Base-by-base conservation (phyloP, 2,329 filamentous ascomycete genomes). In the Ophiostoma tasmaniense region DNA sequence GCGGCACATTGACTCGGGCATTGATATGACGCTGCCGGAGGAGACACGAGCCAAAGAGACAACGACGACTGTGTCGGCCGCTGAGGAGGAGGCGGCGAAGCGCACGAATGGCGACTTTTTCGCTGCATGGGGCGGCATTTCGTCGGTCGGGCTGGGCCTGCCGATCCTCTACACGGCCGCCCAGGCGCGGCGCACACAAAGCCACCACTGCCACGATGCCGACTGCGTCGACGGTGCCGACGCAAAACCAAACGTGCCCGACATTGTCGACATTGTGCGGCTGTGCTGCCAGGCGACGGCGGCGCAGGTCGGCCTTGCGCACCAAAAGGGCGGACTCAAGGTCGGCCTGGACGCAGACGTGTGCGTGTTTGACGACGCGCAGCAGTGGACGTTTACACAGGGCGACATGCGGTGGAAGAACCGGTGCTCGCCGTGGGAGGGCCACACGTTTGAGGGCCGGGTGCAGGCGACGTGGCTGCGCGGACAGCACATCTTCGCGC, bases 361-460 rank as follows among this genome's bases (percentile, higher is more conserved):
- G 61, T 95, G 92, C 74, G 89, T 98, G 20, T 97, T 98, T 76
- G 94, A 98, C 76, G 92, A 96, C 72, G 80, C 84, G n/a, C 88
- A 87, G 28, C 84, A 85, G 73, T 99, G 94, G 84, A 84, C 88
- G 30, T 88, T 96, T 67, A 80, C 86, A 70, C 83, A 85, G 22
- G 88, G 85, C 71, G 92, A 92, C 66, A 96, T 99, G 93, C 85
- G 95, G 73, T 99, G 96, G 85, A 89, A 92, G 79, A 97, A 97
- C 79, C 92, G 92, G 76, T 93, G 92, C 81, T 93, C 89, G 69
- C 93, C 93, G 0, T 97, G 96, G 83, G 90, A 97, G 77, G 91
- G 91, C 25, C 90, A 89, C 78, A 84, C 81, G 39, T 89, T 97
- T 74, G 85, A 83, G 64, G 93, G 93, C 0, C 86, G 92, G 70